Evolutionary conservation across 75 land plant species (phyloP).

Genomic region (Adiantum capillusveneris): DNA sequence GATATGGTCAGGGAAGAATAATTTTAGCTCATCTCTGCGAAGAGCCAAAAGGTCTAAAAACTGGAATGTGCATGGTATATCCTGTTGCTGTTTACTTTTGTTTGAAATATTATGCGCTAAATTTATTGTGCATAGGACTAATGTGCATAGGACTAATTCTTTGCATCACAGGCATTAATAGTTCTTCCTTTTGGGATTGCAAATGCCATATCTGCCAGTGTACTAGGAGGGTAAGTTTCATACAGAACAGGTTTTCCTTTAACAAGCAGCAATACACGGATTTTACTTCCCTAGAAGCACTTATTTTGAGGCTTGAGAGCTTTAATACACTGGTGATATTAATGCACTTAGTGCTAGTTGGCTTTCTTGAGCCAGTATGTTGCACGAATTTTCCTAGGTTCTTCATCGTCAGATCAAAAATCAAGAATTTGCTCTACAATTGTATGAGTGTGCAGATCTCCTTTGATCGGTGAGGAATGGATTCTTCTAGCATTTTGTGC

Average conservation of each 20-base stretch:
- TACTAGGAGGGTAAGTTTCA: constrained; percentile 65
- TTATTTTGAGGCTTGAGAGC: too few relatives aligned
- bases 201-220: constrained; percentile 71
- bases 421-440: too few relatives aligned
- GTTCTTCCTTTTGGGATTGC: constrained; percentile 86
- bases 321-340: too few relatives aligned
- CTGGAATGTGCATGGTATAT: constrained; percentile 91
- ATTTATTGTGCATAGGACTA: too few relatives aligned
- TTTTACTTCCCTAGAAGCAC: too few relatives aligned
- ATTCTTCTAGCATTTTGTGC: constrained; percentile 61
- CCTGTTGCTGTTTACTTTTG: not conserved
- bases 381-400: too few relatives aligned
- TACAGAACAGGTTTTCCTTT: not conserved
- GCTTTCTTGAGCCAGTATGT: too few relatives aligned
- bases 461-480: constrained; percentile 66
- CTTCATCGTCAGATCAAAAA: too few relatives aligned
- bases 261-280: too few relatives aligned
- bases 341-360: too few relatives aligned
- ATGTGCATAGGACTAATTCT: not conserved
- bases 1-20: constrained; percentile 65
- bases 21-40: constrained; percentile 96
- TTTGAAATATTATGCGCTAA: too few relatives aligned
- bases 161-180: constrained; percentile 39
- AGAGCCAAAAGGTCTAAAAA: constrained; percentile 98
- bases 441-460: constrained; percentile 44